Evolutionary conservation across 306 rosid genomes (phyloP).

Genomic region (Rosa chinensis): DNA sequence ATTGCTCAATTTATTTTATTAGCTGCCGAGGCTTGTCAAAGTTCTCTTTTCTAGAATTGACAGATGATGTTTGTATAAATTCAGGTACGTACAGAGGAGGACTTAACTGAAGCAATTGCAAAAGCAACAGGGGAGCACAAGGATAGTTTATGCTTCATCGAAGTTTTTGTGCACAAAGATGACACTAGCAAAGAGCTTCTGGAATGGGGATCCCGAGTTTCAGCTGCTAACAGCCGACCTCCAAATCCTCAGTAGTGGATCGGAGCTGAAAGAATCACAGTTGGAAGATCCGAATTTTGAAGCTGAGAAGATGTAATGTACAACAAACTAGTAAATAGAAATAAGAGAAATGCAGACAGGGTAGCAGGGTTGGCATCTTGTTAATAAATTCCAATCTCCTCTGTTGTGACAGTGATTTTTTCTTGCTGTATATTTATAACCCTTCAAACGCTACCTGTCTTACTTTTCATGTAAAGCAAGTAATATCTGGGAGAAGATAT

Average conservation of each 20-base stretch:
- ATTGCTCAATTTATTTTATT: background rate
- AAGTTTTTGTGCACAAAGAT: conserved; percentile 73
- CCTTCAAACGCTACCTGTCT: background rate
- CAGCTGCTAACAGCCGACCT: conserved; percentile 81
- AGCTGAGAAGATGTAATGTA: background rate
- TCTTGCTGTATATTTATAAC: background rate
- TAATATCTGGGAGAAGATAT: no score
- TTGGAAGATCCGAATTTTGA: background rate
- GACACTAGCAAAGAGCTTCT: conserved; percentile 92
- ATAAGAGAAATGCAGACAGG: conserved; percentile 2
- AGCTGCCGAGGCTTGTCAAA: background rate
- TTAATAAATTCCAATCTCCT: background rate
- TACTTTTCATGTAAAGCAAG: background rate
- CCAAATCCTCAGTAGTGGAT: conserved; percentile 72
- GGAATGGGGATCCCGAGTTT: conserved; percentile 95
- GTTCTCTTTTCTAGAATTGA: background rate
- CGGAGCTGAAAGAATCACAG: background rate
- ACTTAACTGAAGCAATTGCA: conserved; percentile 60
- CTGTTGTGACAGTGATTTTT: background rate
- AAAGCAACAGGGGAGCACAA: conserved; percentile 52
- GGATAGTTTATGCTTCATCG: conserved; percentile 70
- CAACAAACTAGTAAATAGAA: conserved; percentile 4
- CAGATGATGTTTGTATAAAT: conserved; percentile 8
- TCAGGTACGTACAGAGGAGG: conserved; percentile 76
- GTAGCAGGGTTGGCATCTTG: background rate